Base-by-base conservation (phyloP, 176 grass and related monocot species). In the Aegilops sharonensis region DNA sequence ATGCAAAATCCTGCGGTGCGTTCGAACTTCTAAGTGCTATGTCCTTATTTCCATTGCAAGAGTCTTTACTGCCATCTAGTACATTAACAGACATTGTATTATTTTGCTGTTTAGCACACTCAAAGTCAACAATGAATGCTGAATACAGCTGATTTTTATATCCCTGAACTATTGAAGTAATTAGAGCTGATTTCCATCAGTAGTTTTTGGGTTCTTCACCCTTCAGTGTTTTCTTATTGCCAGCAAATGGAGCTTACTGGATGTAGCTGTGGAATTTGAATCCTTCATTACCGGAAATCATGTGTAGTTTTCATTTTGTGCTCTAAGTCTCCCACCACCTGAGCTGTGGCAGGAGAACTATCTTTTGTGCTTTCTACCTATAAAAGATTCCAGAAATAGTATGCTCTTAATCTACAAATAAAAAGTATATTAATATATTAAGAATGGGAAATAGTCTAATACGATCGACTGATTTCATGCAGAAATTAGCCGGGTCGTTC, bases 1-100 rank as follows among this genome's bases (percentile, higher is more conserved):
- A 86, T 82, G 79, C 78, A 27, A 95, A 94, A 88, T 36, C 71
- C 63, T 68, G 27, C 48, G 96, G 96, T 98, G 92, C 89, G 88
- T 24, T 85, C 66, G 82, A 72, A 74, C 17, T 86, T 20, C 35
- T 35, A 45, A 63, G 10, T 82, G 18, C 68, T 68, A 29, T 62
- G 17, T 62, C 36, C 64, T n/a, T 12, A 50, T 74, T 72, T 75
- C 14, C 6, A n/a, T 84, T 84, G n/a, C 6, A 29, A 72, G 25
- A 60, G 13, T 56, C 10, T 59, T 5, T 73, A 6, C 20, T 62
- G 32, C 2, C 21, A 75, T 67, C 60, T 80, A 32, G 63, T 79
- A 79, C 25, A 83, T 81, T 34, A 59, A 45, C 13, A 36, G 45
- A 72, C 24, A 60, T 15, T 31, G 12, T 75, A 69, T 39, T 59